phyloP scores from a whole-genome alignment of 2,329 filamentous ascomycete genomes.

The Paraphoma sp. region DNA sequence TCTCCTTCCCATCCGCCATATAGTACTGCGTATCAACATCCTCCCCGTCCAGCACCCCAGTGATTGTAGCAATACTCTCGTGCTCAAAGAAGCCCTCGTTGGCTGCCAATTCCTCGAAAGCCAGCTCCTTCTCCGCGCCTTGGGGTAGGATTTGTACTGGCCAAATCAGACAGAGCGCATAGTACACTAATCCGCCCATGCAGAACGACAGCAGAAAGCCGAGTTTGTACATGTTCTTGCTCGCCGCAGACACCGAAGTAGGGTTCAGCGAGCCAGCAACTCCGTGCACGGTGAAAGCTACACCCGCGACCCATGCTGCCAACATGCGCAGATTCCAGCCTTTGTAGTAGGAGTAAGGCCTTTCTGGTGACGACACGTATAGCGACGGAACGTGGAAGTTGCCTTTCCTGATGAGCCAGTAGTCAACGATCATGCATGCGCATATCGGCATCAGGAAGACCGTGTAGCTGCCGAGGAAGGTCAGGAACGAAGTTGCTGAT shows the following conservation, averaged over 20 bases:
- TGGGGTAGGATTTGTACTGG: conserved; percentile 17
- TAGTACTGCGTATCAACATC: conserved; percentile 16
- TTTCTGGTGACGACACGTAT: conserved; percentile 13
- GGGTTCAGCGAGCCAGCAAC: conserved; percentile 23
- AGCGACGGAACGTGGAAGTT: conserved; percentile 28
- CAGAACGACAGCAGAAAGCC: conserved; percentile 17
- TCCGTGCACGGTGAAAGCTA: conserved; percentile 26
- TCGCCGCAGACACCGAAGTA: conserved; percentile 14
- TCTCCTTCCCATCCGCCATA: conserved; percentile 12
- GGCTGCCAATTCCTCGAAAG: conserved; percentile 20
- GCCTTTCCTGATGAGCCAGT: conserved; percentile 23
- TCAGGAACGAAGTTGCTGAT: conserved; percentile 30
- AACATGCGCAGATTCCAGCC: conserved; percentile 30
- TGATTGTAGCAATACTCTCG: conserved; percentile 18
- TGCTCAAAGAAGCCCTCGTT: conserved; percentile 26
- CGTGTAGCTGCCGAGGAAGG: conserved; percentile 32
- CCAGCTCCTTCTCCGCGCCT: conserved; percentile 10
- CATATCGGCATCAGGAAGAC: conserved; percentile 36
- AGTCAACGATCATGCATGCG: conserved; percentile 28
- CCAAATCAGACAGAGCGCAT: conserved; percentile 19
- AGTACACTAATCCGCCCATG: conserved; percentile 25
- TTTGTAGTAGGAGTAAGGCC: conserved; percentile 25
- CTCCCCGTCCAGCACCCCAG: conserved; percentile 19
- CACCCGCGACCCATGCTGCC: conserved; percentile 21
- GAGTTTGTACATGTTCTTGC: conserved; percentile 29